Evolutionary conservation across 2,329 filamentous ascomycete species (phyloP).

Genomic region (Aureobasidium sp.): DNA sequence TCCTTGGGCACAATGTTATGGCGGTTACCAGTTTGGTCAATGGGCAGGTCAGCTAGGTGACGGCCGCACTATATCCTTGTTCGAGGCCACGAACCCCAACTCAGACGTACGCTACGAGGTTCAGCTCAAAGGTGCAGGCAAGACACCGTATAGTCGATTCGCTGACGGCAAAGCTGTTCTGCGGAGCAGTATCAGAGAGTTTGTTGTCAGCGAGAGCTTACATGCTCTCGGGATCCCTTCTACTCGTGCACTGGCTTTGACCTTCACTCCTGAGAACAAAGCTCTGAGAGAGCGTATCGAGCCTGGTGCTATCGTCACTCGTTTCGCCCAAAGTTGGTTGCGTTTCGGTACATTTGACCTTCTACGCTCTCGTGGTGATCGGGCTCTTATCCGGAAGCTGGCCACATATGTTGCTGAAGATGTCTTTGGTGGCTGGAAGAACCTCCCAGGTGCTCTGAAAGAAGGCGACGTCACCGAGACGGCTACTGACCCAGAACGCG

Average conservation of each 20-base stretch:
- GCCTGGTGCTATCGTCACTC: constrained; percentile 83
- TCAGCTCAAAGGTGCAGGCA: constrained; percentile 87
- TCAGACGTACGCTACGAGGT: constrained; percentile 75
- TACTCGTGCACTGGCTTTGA: constrained; percentile 78
- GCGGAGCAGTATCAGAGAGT: constrained; percentile 87
- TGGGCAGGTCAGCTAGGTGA: constrained; percentile 97
- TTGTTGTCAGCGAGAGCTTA: constrained; percentile 81
- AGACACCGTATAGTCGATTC: constrained; percentile 92
- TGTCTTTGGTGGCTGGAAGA: constrained; percentile 80
- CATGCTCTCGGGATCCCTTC: constrained; percentile 78
- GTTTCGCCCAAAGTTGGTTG: constrained; percentile 88
- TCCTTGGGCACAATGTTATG: constrained; percentile 98
- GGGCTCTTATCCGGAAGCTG: constrained; percentile 62
- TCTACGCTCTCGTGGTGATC: constrained; percentile 71
- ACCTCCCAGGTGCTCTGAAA: constrained; percentile 54
- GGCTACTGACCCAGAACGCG: constrained; percentile 30
- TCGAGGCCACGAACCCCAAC: constrained; percentile 71
- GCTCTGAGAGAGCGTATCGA: constrained; percentile 75
- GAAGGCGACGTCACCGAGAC: constrained; percentile 41
- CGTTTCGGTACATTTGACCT: constrained; percentile 94
- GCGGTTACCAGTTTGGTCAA: constrained; percentile 62
- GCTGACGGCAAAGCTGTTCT: constrained; percentile 93
- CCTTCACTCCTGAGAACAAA: constrained; percentile 60
- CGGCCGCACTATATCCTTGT: constrained; percentile 86
- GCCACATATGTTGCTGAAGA: constrained; percentile 81